These are phyloP conservation scores for Backusella australiensis DNA, from an alignment of 192 early-diverging fungal species.

Conservation along the genomic window DNA sequence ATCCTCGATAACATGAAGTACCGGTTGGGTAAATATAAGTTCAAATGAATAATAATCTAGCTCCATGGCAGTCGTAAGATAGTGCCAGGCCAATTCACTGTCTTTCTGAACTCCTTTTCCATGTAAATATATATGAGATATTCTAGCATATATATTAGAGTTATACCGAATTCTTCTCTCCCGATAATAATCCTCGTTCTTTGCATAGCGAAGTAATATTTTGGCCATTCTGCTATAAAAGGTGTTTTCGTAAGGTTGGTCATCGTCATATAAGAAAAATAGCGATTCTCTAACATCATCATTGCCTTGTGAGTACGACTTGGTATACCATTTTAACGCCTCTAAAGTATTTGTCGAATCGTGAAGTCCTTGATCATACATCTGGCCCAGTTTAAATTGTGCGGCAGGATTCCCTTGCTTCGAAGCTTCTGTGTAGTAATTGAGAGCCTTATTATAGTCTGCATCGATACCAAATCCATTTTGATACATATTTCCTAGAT, in stretches of 20 bases:
- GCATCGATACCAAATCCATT: too few relatives aligned
- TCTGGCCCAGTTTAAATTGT: neutral
- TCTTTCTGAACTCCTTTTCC: too few relatives aligned
- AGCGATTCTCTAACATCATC: neutral
- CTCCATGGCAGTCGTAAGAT: neutral
- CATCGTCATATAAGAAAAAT: neutral
- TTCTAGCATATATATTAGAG: neutral
- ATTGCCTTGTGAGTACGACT: neutral
- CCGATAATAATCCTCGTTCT: neutral
- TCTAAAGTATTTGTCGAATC: too few relatives aligned
- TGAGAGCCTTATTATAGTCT: too few relatives aligned
- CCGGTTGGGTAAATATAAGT: neutral
- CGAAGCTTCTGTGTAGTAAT: too few relatives aligned
- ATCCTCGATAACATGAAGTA: neutral
- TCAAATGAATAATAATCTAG: neutral
- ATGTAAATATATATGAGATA: neutral
- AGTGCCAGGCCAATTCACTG: neutral
- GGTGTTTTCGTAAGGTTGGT: neutral
- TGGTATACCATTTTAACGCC: neutral
- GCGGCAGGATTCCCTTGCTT: too few relatives aligned
- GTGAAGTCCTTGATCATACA: neutral
- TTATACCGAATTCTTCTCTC: accelerated
- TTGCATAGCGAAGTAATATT: neutral
- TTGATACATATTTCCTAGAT: too few relatives aligned
- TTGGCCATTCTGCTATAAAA: neutral